These are phyloP conservation scores for Fraxinus angustifolia DNA, from an alignment of 305 asterid species.

Conservation along the genomic window DNA sequence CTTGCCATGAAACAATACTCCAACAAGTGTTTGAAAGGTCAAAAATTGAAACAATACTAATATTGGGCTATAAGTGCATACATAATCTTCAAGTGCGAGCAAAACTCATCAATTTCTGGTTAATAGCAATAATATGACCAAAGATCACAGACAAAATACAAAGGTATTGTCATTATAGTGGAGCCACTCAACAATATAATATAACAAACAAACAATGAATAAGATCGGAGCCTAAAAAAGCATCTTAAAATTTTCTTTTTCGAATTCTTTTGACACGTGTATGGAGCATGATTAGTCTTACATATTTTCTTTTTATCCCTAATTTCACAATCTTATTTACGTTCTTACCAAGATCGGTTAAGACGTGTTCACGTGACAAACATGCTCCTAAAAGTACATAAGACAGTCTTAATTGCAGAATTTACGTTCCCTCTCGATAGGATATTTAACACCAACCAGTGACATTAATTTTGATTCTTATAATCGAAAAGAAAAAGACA, in stretches of 20 bases:
- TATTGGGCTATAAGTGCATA: not conserved
- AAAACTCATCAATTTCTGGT: not conserved
- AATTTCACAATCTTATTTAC: not conserved
- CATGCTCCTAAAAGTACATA: not conserved
- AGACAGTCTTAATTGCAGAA: not conserved
- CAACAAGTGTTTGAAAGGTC: not conserved
- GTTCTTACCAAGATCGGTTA: not conserved
- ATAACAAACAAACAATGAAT: not conserved
- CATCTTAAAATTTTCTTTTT: not conserved
- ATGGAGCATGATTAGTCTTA: not conserved
- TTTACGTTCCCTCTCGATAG: not conserved
- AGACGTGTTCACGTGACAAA: not conserved
- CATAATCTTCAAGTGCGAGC: not conserved
- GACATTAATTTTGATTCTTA: not conserved
- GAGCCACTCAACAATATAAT: not conserved
- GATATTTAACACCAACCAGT: not conserved
- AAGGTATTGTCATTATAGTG: not conserved
- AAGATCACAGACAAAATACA: not conserved
- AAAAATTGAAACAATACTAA: not conserved
- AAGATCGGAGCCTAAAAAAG: not conserved
- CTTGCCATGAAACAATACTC: not conserved
- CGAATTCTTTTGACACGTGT: not conserved
- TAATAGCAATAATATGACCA: not conserved
- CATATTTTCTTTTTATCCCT: not conserved
- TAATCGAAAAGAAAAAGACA: not conserved